Base-by-base conservation (phyloP, 2,329 filamentous ascomycete species). In the Clathrospora elynae region DNA sequence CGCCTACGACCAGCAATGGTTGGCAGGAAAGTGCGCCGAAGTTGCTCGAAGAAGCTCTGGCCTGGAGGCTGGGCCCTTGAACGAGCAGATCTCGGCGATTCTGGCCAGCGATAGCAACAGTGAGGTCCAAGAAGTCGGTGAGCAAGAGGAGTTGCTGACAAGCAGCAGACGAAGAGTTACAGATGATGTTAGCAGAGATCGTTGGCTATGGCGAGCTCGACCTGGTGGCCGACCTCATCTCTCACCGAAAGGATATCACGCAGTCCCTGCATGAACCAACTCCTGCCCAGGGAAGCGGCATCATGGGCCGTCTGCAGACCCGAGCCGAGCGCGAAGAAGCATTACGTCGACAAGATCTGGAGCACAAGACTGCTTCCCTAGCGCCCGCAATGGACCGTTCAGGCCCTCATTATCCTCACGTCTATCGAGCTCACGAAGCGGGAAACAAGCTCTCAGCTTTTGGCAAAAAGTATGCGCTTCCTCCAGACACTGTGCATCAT, bases 201-300 rank as follows among this genome's bases (percentile, higher is more conserved):
- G 78, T 99, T 47, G 93, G 95, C 0, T 97, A 92, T 61, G 90
- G 93, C 58, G 90, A 97, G 62, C 77, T 99, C 12, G 92, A 99
- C 54, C 85, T 99, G 59, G 86, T 97, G 38, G 91, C 91, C 50
- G 89, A 96, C 51, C 75, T 97, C n/a, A 86, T 97, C 37, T 80
- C 84, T 2, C 84, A 92, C 66, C 83, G 90, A 37, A 75, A 80
- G 36, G 81, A 88, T 31, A 82, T 97, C 30, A 70, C 38, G 4
- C 57, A 60, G 13, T 61, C 67, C 5, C 39, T 65, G 17, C 59
- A 56, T 48, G 63, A 57, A 33, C 49, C 51, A 6, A 40, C 43
- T 16, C 31, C 64, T 34, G 66, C 63, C 6, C 64, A 68, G 42
- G 73, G 72, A 39, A 71, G 79, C 51, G 75, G 75, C 1, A 62